These are phyloP conservation scores for Ascomycota sp. DNA, from an alignment of 2,329 filamentous ascomycete species.

Conservation along the genomic window DNA sequence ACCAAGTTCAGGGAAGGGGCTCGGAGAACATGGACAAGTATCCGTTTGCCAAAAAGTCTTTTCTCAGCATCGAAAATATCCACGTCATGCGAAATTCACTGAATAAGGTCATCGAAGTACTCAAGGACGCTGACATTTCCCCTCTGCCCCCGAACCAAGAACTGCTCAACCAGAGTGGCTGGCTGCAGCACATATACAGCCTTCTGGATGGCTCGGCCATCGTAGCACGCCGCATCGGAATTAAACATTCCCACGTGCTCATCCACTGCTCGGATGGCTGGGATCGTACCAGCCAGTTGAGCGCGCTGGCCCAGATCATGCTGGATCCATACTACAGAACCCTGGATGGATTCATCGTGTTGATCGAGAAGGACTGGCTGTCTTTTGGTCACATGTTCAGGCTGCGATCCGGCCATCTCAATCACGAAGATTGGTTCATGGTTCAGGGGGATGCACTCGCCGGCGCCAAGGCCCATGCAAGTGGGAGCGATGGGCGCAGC, in stretches of 20 bases:
- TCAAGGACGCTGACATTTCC: slow-evolving; percentile 84
- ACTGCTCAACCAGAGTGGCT: slow-evolving; percentile 61
- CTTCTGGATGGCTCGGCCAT: slow-evolving; percentile 69
- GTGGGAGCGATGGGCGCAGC: slow-evolving; percentile 37
- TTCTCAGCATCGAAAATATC: slow-evolving; percentile 93
- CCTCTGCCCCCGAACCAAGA: slow-evolving; percentile 67
- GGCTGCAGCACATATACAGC: slow-evolving; percentile 74
- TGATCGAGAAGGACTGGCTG: slow-evolving; percentile 94
- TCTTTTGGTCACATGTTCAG: slow-evolving; percentile 97
- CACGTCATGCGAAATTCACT: slow-evolving; percentile 93
- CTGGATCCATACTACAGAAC: slow-evolving; percentile 92
- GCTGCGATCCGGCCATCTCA: slow-evolving; percentile 71
- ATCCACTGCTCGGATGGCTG: slow-evolving; percentile 98
- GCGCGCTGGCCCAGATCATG: slow-evolving; percentile 77
- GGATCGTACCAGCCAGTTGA: slow-evolving; percentile 92
- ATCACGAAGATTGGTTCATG: slow-evolving; percentile 84
- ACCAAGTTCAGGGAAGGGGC: slow-evolving; percentile 80
- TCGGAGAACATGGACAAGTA: slow-evolving; percentile 98
- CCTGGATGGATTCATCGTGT: slow-evolving; percentile 78
- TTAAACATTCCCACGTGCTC: slow-evolving; percentile 83
- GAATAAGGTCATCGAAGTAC: slow-evolving; percentile 65
- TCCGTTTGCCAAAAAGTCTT: slow-evolving; percentile 74
- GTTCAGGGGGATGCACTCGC: slow-evolving; percentile 63
- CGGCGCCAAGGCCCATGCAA: slow-evolving; percentile 39
- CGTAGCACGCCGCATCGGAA: slow-evolving; percentile 72